Conservation (phyloP, 768 basidiomycete genomes). For the Arthromyces matolae region DNA sequence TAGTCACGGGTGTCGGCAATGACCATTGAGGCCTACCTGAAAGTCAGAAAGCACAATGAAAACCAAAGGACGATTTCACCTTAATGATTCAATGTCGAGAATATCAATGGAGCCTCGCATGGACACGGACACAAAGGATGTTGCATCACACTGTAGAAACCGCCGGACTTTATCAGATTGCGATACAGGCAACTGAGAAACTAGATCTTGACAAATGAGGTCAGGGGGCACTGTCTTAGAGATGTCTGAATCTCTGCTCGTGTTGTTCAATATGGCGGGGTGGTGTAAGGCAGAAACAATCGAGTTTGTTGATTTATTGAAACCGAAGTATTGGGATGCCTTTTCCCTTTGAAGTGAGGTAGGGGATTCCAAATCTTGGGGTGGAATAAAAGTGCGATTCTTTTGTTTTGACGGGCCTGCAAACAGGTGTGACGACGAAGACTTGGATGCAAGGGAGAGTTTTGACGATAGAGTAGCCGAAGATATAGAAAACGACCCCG, state of each 20-base stretch:
- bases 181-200: slow-evolving; percentile 15
- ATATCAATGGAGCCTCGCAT: slow-evolving; percentile 36
- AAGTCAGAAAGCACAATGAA: neutral
- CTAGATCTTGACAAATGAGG: slow-evolving; percentile 11
- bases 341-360: too few species aligned
- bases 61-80: slow-evolving; percentile 8
- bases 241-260: neutral
- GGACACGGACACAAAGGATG: slow-evolving; percentile 28
- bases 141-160: slow-evolving; percentile 21
- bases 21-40: slow-evolving; percentile 15
- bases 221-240: neutral
- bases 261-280: too few species aligned
- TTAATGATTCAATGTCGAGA: slow-evolving; percentile 21
- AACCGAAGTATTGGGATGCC: too few species aligned
- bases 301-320: too few species aligned
- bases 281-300: too few species aligned
- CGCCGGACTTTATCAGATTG: slow-evolving; percentile 38
- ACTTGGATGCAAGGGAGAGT: too few species aligned
- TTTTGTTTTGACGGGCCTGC: too few species aligned
- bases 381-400: too few species aligned
- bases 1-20: slow-evolving; percentile 13
- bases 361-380: too few species aligned
- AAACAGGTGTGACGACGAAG: neutral
- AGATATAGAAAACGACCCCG: slow-evolving; percentile 8
- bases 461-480: too few species aligned